Conservation (phyloP, 2,329 filamentous ascomycete species). For the Aureobasidium musti region DNA sequence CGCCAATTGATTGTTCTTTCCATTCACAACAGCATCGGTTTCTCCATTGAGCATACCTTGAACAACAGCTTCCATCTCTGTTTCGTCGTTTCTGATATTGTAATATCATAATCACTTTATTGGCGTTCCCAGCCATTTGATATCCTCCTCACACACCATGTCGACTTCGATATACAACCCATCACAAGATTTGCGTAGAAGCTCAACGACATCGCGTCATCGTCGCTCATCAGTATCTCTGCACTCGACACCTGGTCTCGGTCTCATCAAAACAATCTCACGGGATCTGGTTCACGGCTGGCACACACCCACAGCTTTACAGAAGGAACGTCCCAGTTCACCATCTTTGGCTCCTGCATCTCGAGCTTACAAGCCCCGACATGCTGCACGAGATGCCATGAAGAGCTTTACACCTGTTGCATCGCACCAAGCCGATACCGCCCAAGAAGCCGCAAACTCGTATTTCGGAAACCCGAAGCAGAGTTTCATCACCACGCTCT, state of each 20-base stretch:
- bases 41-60: background rate
- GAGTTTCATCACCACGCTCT: background rate
- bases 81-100: background rate
- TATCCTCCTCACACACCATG: background rate
- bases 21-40: background rate
- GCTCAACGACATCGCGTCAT: background rate
- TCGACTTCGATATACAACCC: background rate
- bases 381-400: background rate
- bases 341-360: background rate
- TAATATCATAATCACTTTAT: background rate
- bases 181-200: background rate
- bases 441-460: background rate
- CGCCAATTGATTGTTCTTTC: background rate
- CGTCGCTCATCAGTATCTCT: conserved; percentile 11
- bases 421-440: background rate
- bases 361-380: background rate
- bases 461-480: background rate
- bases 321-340: background rate
- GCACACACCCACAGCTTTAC: conserved; percentile 6
- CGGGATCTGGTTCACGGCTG: background rate
- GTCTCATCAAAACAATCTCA: conserved; percentile 7
- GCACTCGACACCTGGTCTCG: conserved; percentile 1
- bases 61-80: background rate
- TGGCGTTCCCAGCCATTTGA: too few relatives aligned
- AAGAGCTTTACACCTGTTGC: background rate